Percentiles rank a stretch among this genome's conserved stretches.
Evolutionary conservation across 2,329 filamentous ascomycete species (phyloP).

Genomic region (Colletotrichum somersetense): DNA sequence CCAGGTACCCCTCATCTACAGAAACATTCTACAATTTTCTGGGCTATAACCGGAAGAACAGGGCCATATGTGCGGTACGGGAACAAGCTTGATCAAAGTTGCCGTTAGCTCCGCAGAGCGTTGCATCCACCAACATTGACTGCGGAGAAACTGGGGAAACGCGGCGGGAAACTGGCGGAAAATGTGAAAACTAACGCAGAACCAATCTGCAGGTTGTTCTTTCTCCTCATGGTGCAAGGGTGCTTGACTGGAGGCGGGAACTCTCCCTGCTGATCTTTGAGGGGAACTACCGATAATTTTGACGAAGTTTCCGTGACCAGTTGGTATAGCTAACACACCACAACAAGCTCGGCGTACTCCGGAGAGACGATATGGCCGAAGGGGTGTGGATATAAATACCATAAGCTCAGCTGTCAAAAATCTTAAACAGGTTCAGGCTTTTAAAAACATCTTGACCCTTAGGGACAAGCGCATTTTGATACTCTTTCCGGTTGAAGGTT

Average conservation of each 20-base stretch:
- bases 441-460: background rate
- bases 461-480: background rate
- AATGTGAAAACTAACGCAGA: conserved; percentile 9
- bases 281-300: conserved; percentile 34
- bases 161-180: conserved; percentile 4
- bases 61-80: background rate
- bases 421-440: background rate
- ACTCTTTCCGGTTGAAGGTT: background rate
- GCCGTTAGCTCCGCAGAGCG: background rate
- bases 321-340: background rate
- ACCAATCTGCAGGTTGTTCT: conserved; percentile 1
- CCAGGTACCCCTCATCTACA: background rate
- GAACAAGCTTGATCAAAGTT: background rate
- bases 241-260: background rate
- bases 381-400: conserved; percentile 12
- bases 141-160: background rate
- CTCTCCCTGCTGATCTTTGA: background rate
- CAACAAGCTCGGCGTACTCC: background rate
- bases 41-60: background rate
- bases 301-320: conserved; percentile 19
- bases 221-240: conserved; percentile 4
- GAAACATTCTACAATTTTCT: background rate
- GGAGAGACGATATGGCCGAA: background rate
- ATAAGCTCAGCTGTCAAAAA: background rate
- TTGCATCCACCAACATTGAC: background rate